Conservation (phyloP, 225 moss, liverwort and hornwort species). For the Pseudoscleropodium purum region DNA sequence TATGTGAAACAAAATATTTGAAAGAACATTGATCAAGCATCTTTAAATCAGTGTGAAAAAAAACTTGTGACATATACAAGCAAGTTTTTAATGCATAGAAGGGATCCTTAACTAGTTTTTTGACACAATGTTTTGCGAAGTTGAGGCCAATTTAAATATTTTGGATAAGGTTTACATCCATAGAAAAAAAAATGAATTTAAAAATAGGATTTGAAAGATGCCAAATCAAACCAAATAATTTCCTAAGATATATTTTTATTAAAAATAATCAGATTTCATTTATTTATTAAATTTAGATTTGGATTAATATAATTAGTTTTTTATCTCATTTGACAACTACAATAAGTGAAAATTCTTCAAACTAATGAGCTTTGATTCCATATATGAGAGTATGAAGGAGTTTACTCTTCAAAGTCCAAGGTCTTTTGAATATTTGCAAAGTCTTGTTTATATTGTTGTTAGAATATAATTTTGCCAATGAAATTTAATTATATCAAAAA, state of each 20-base stretch:
- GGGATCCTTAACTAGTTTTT: too few relatives aligned
- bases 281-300: not conserved
- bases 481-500: not conserved
- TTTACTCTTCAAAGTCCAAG: not conserved
- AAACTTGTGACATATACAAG: not conserved
- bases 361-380: not conserved
- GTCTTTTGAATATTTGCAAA: not conserved
- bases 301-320: not conserved
- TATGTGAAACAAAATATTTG: not conserved
- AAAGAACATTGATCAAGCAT: not conserved
- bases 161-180: fast-evolving
- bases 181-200: too few relatives aligned
- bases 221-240: not conserved
- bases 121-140: not conserved
- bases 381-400: not conserved
- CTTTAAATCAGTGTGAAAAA: not conserved
- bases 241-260: not conserved
- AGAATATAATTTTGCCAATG: not conserved
- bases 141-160: not conserved
- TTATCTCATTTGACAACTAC: not conserved
- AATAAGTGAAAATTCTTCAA: not conserved
- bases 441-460: not conserved
- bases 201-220: not conserved
- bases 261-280: not conserved
- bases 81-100: not conserved